Conservation (phyloP, 1,139 yeast species). For the Debaryomyces coudertii region DNA sequence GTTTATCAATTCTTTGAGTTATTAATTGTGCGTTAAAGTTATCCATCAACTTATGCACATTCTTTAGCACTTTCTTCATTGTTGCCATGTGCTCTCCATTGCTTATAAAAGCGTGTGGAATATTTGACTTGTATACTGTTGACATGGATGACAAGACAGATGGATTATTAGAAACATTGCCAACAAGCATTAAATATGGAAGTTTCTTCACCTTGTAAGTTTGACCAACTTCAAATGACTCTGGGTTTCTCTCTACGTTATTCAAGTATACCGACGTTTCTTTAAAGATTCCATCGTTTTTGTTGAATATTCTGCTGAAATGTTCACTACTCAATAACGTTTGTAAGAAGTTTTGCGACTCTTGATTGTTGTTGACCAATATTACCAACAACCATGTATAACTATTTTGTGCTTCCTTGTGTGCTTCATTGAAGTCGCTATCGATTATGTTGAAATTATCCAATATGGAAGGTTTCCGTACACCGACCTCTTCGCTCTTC, state of each 20-base stretch:
- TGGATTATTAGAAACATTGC: slow-evolving; percentile 55
- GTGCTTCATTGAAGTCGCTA: slow-evolving; percentile 47
- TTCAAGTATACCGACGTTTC: slow-evolving; percentile 47
- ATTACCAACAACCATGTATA: slow-evolving; percentile 50
- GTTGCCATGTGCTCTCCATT: slow-evolving; percentile 24
- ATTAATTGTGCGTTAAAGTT: slow-evolving; percentile 57
- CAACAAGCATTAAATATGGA: slow-evolving; percentile 52
- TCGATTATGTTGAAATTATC: slow-evolving; percentile 23
- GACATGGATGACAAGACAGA: slow-evolving; percentile 57
- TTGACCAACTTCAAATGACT: slow-evolving; percentile 53
- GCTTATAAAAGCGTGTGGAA: slow-evolving; percentile 27
- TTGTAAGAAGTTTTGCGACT: slow-evolving; percentile 30
- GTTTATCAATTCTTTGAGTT: slow-evolving; percentile 52
- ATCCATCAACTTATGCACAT: slow-evolving; percentile 39
- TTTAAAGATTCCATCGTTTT: slow-evolving; percentile 36
- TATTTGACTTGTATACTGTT: slow-evolving; percentile 45
- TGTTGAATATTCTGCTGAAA: slow-evolving; percentile 38
- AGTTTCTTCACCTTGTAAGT: slow-evolving; percentile 41
- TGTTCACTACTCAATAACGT: slow-evolving; percentile 28
- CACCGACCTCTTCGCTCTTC: not conserved
- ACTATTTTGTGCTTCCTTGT: slow-evolving; percentile 42
- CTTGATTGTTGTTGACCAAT: slow-evolving; percentile 40
- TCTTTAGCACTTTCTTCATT: slow-evolving; percentile 33
- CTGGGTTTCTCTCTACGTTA: slow-evolving; percentile 46
- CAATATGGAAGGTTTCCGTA: slow-evolving; percentile 9